Evolutionary conservation across 768 basidiomycete species (phyloP), one percentile per base, ranked within the genome.

Genomic region (Scleroderma citrinum): DNA sequence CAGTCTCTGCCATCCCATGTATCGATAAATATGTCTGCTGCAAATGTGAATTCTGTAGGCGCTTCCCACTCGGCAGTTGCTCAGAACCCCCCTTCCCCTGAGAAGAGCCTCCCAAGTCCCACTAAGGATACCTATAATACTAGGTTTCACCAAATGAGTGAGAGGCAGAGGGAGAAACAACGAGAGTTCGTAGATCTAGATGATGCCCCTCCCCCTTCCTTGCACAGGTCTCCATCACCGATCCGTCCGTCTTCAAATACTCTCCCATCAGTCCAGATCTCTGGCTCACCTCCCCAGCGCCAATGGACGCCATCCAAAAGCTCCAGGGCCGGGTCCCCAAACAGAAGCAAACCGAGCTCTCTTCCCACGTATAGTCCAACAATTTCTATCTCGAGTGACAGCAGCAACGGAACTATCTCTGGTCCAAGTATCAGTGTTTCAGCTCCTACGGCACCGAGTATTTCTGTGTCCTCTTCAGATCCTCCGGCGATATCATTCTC

Each of bases 131-230:
- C 52, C 46, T 50, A 50, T 41, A n/a, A 2, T 24, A 11, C 16
- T 17, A 23, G 24, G 26, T n/a, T 39, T 7, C 24, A 41, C 30
- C 58, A 52, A 44, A 48, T 55, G 38, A 66, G 53, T 38, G 60
- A 57, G 44, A 60, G 60, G 24, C 64, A 66, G 41, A 46, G 54
- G 36, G 49, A 59, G 34, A 61, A 61, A 46, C 64, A 55, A 46
- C 60, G 56, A 46, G 56, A 48, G 13, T 45, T 54, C 36, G 59
- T 74, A n/a, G 63, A 66, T 56, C 55, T 74, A 12, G 72, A 74
- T 50, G 73, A 74, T 59, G 68, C 71, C 30, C 73, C 72, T 23
- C 72, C 72, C 3, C 71, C 65, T 19, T 74, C 72, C 3, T 52
- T 73, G 26, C 68, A 71, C 39, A 64, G 69, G 21, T 68, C 70